These are phyloP conservation scores for Periconia digitata DNA, from an alignment of 2,329 filamentous ascomycete genomes.

Conservation along the genomic window DNA sequence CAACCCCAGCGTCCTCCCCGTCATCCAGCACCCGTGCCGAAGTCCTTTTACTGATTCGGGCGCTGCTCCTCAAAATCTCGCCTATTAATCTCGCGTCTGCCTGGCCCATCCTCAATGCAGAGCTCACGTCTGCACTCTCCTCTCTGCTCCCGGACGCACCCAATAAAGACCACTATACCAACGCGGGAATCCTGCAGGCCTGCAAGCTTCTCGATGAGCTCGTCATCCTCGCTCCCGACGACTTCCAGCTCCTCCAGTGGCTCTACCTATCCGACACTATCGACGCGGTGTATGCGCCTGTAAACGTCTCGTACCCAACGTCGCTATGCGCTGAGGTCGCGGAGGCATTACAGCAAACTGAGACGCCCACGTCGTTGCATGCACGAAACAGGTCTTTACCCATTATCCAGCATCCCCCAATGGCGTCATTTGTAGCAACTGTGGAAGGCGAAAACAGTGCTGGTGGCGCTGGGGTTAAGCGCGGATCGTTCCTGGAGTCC, in stretches of 20 bases:
- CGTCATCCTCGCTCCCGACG: constrained; percentile 84
- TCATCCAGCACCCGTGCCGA: constrained; percentile 88
- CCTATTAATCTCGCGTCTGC: constrained; percentile 78
- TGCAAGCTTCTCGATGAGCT: constrained; percentile 91
- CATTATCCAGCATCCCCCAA: constrained; percentile 2
- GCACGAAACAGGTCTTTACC: constrained; percentile 10
- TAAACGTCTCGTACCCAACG: constrained; percentile 63
- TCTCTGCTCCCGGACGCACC: constrained; percentile 71
- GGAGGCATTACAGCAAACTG: constrained; percentile 60
- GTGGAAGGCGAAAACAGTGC: background rate
- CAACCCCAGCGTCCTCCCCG: constrained; percentile 85
- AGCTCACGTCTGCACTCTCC: constrained; percentile 77
- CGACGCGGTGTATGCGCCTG: constrained; percentile 85
- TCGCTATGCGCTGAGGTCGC: constrained; percentile 84
- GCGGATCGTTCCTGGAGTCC: constrained; percentile 48
- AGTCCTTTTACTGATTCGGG: constrained; percentile 83
- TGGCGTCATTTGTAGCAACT: background rate
- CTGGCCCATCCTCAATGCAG: constrained; percentile 88
- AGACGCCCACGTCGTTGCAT: constrained; percentile 27
- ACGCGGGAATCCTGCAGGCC: constrained; percentile 78
- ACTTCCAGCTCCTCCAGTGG: constrained; percentile 99
- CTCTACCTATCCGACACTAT: constrained; percentile 96
- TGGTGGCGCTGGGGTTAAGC: constrained; percentile 19
- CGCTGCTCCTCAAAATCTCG: constrained; percentile 76
- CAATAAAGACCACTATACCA: constrained; percentile 74